Percentiles rank a stretch among this genome's conserved stretches.
Conservation (phyloP, 768 basidiomycete genomes). For the Kwoniella mangroviensis region DNA sequence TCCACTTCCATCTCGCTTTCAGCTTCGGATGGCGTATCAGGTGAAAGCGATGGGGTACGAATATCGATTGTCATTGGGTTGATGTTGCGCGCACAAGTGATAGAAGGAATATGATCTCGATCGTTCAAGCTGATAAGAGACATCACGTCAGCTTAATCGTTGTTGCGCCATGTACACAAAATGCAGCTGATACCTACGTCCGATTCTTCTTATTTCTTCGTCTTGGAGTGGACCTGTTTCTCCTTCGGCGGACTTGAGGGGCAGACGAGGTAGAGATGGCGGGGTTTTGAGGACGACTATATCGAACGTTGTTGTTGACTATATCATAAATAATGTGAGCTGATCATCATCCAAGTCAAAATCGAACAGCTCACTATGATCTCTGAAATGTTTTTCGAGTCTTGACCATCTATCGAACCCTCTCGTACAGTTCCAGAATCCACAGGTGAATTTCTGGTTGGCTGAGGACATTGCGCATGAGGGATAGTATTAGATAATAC, state of each 20-base stretch:
- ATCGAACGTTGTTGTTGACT: not conserved
- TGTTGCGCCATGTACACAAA: not conserved
- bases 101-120: not conserved
- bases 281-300: not conserved
- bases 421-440: constrained; percentile 3
- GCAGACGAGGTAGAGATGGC: not conserved
- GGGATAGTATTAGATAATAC: not conserved
- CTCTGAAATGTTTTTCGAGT: constrained; percentile 15
- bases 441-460: constrained; percentile 2
- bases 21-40: constrained; percentile 16
- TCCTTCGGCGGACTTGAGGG: not conserved
- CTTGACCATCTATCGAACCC: constrained; percentile 9
- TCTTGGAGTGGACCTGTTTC: not conserved
- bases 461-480: not conserved
- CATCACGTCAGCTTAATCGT: constrained; percentile 3
- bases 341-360: constrained; percentile 1
- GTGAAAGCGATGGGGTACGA: constrained; percentile 12
- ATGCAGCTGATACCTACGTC: constrained; percentile 5
- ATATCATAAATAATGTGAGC: not conserved
- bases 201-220: constrained; percentile 6
- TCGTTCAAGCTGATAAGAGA: constrained; percentile 1
- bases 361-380: constrained; percentile 8
- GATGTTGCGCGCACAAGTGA: not conserved
- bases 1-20: not conserved
- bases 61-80: constrained; percentile 7